Conservation (phyloP, 805 yeast genomes). For the Saccharomyces cerevisiae region DNA sequence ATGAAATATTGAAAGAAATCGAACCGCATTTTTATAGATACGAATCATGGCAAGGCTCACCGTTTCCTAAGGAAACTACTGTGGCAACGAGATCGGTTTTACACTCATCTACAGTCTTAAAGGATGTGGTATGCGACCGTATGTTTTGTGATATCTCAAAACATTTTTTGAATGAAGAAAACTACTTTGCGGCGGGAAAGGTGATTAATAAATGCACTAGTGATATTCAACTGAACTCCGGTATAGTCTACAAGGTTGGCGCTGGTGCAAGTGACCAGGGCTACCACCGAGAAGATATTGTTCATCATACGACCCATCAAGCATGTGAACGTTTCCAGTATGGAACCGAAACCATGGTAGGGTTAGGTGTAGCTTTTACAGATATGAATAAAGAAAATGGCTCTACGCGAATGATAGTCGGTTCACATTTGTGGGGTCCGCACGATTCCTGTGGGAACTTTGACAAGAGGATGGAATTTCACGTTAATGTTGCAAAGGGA, state of each 20-base stretch:
- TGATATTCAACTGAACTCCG: constrained; percentile 20
- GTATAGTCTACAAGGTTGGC: constrained; percentile 23
- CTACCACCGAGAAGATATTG: constrained; percentile 26
- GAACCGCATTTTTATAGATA: constrained; percentile 20
- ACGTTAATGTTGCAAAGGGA: constrained; percentile 27
- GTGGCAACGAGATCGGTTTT: constrained; percentile 19
- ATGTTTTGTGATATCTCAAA: constrained; percentile 5
- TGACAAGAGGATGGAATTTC: constrained; percentile 14
- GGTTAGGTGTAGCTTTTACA: constrained; percentile 10
- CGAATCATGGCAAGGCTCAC: constrained; percentile 19
- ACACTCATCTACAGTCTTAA: constrained; percentile 8
- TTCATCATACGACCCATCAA: constrained; percentile 22
- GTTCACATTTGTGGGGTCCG: constrained; percentile 30
- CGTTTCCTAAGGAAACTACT: constrained; percentile 22
- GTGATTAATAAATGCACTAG: constrained; percentile 11
- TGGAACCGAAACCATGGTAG: constrained; percentile 9
- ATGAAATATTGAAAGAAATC: constrained; percentile 14
- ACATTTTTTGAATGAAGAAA: constrained; percentile 12
- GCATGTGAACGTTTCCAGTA: constrained; percentile 6
- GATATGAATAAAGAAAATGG: constrained; percentile 23
- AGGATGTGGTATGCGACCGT: constrained; percentile 8
- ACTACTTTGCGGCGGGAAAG: constrained; percentile 16
- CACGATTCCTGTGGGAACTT: constrained; percentile 22
- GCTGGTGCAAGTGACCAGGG: constrained; percentile 26
- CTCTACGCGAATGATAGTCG: constrained; percentile 29